Conservation (phyloP, 768 basidiomycete species). For the Sistotremastrum suecicum region DNA sequence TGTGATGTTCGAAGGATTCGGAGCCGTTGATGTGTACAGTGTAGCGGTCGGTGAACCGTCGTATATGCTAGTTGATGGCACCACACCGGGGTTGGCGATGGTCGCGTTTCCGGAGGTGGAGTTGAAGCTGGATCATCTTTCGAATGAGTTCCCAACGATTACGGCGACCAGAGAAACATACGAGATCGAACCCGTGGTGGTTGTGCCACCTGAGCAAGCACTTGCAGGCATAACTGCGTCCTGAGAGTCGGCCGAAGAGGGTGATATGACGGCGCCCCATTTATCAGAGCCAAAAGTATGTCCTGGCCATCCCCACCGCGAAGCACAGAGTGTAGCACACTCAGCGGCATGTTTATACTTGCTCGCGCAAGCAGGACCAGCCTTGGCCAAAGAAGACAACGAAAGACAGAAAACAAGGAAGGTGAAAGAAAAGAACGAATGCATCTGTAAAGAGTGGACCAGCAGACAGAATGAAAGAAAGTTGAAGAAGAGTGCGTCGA, state of each 20-base stretch:
- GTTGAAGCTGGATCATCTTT: no score
- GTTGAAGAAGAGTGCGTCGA: neutral
- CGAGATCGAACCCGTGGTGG: no score
- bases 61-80: no score
- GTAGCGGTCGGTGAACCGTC: no score
- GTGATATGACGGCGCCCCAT: constrained; percentile 39
- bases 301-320: constrained; percentile 33
- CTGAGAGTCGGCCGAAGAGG: constrained; percentile 5
- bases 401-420: constrained; percentile 12
- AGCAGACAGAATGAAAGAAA: constrained; percentile 11
- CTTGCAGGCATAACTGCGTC: no score
- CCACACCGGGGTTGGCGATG: no score
- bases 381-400: constrained; percentile 21
- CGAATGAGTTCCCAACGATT: no score
- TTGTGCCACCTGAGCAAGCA: no score
- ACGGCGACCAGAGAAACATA: no score
- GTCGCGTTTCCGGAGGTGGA: no score
- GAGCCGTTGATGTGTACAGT: no score
- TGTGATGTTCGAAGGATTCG: no score
- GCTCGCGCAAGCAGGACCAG: constrained; percentile 32
- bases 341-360: constrained; percentile 21
- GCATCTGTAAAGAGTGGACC: constrained; percentile 9
- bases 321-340: constrained; percentile 26
- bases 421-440: constrained; percentile 11
- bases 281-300: constrained; percentile 36